These are phyloP conservation scores for Coniochaeta sp. DNA, from an alignment of 2,329 filamentous ascomycete species.

Conservation along the genomic window DNA sequence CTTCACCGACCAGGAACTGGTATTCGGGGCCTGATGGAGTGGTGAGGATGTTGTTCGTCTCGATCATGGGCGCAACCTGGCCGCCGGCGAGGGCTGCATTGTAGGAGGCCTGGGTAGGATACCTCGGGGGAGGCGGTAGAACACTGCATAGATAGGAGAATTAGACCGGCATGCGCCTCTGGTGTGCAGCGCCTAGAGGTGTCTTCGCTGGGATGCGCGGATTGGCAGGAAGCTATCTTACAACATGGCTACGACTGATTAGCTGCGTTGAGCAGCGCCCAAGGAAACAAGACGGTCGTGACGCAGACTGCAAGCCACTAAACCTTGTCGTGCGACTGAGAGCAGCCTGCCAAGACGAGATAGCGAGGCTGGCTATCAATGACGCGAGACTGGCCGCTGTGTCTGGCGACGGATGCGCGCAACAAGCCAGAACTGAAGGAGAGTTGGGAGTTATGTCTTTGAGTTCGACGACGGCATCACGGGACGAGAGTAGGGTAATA, in stretches of 20 bases:
- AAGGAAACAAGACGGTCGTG: not conserved
- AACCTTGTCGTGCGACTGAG: not conserved
- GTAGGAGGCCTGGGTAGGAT: conserved; percentile 66
- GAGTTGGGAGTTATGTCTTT: not conserved
- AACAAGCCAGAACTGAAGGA: not conserved
- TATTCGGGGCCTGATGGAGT: conserved; percentile 77
- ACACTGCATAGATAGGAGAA: conserved; percentile 46
- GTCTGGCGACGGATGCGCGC: not conserved
- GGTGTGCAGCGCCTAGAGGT: not conserved
- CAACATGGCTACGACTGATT: not conserved
- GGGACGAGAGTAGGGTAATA: not conserved
- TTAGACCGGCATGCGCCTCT: conserved; percentile 7
- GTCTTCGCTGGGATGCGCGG: not conserved
- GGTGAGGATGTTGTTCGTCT: conserved; percentile 85
- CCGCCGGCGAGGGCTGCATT: conserved; percentile 65
- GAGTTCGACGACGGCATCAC: not conserved
- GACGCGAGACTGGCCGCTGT: not conserved
- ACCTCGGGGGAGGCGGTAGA: conserved; percentile 78
- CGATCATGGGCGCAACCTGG: conserved; percentile 67
- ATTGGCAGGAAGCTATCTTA: not conserved
- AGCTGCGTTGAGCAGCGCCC: not conserved
- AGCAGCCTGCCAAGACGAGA: not conserved
- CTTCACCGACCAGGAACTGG: conserved; percentile 90
- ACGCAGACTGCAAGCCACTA: not conserved
- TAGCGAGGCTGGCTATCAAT: not conserved